A percentile compares a stretch with the other conserved stretches of the same genome.
phyloP scores from a whole-genome alignment of 257 asterid genomes.

The Primulina eburnea region DNA sequence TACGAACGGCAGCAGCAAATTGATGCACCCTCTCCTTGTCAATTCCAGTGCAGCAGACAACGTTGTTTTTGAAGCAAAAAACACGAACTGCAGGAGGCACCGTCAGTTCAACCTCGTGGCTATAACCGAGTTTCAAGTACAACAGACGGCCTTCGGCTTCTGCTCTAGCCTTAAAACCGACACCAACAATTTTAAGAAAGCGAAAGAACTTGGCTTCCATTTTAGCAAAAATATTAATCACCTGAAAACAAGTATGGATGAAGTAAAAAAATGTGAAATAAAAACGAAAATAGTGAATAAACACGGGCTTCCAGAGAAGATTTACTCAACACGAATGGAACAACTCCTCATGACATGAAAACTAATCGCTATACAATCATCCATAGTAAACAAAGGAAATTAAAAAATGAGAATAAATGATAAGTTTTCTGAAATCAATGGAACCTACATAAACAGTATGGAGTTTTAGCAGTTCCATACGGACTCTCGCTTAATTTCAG shows the following conservation, averaged over 20 bases:
- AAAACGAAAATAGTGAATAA: not conserved
- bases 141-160: slow-evolving; percentile 72
- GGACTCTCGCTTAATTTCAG: not conserved
- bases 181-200: slow-evolving; percentile 71
- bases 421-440: not conserved
- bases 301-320: not conserved
- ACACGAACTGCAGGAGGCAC: slow-evolving; percentile 70
- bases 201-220: slow-evolving; percentile 66
- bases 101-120: slow-evolving; percentile 63
- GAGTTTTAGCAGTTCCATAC: not conserved
- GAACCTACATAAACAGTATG: not conserved
- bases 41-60: slow-evolving; percentile 64
- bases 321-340: not conserved
- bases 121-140: slow-evolving; percentile 66
- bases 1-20: slow-evolving; percentile 61
- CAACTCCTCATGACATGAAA: not conserved
- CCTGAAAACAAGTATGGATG: slow-evolving; percentile 1
- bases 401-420: not conserved
- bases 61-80: slow-evolving; percentile 59
- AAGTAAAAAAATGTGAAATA: not conserved
- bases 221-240: not conserved
- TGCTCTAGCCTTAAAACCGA: slow-evolving; percentile 80
- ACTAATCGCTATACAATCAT: not conserved
- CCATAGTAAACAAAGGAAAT: not conserved
- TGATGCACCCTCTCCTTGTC: slow-evolving; percentile 67